A percentile compares a stretch with the other conserved stretches of the same genome.
These are phyloP conservation scores for Sambucus nigra DNA, from an alignment of 129 eudicot species.

Conservation along the genomic window DNA sequence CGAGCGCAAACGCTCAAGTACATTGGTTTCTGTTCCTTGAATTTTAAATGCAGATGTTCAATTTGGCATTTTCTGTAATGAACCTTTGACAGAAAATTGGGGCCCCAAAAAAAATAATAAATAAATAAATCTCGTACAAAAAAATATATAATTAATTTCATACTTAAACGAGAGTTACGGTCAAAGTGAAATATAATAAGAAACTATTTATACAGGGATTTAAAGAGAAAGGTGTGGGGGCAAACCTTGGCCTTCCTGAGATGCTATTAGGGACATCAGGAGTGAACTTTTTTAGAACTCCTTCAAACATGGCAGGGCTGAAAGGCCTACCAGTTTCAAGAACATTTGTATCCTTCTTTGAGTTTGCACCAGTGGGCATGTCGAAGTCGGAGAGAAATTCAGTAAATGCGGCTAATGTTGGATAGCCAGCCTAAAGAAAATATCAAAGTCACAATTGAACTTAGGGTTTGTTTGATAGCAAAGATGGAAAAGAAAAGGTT, in stretches of 20 bases:
- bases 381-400: constrained; percentile 61
- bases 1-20: not conserved
- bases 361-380: constrained; percentile 41
- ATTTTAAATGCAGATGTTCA: not conserved
- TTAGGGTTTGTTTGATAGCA: no score
- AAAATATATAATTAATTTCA: no score
- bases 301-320: constrained; percentile 77
- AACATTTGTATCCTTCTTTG: constrained; percentile 39
- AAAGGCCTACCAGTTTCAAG: constrained; percentile 73
- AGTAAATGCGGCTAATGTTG: constrained; percentile 65
- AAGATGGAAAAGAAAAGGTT: no score
- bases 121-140: no score
- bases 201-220: not conserved
- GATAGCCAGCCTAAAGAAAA: constrained; percentile 46
- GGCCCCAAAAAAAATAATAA: not conserved
- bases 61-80: not conserved
- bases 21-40: not conserved
- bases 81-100: not conserved
- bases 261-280: constrained; percentile 77
- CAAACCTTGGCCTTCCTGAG: constrained; percentile 79
- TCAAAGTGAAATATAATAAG: not conserved
- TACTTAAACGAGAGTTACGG: not conserved
- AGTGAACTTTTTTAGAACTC: constrained; percentile 63
- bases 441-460: not conserved
- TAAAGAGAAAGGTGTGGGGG: not conserved